Evolutionary conservation across 1,284 basidiomycete species (phyloP).

Genomic region (Sporisorium exsertum): DNA sequence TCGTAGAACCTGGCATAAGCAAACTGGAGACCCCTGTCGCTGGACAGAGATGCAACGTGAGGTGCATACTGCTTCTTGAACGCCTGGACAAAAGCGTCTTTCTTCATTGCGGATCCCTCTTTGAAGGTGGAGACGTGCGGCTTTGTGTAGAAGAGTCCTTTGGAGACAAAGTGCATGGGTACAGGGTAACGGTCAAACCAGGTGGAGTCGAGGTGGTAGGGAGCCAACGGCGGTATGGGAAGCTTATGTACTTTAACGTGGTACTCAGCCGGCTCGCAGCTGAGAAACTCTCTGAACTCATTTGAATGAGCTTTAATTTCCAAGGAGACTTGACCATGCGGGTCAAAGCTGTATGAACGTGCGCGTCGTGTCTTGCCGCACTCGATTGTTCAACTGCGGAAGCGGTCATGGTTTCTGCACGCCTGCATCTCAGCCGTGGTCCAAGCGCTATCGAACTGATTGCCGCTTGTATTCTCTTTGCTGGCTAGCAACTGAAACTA

Average conservation of each 20-base stretch:
- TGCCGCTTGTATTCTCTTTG: too few relatives aligned
- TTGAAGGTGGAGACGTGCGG: not conserved
- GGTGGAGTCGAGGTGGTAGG: not conserved
- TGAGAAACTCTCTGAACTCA: not conserved
- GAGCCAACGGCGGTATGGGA: not conserved
- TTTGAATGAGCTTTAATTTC: constrained; percentile 6
- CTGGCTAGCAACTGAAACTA: too few relatives aligned
- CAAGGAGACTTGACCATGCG: not conserved
- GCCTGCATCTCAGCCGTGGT: too few relatives aligned
- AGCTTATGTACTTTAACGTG: not conserved
- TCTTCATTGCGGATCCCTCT: not conserved
- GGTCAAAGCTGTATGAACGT: not conserved
- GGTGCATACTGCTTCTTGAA: constrained; percentile 5
- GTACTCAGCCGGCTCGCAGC: not conserved
- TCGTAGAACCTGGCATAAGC: constrained; percentile 13
- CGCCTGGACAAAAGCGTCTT: not conserved
- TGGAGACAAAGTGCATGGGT: not conserved
- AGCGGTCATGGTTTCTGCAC: too few relatives aligned
- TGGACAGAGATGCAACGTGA: not conserved
- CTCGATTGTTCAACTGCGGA: too few relatives aligned
- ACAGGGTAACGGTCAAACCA: too few relatives aligned
- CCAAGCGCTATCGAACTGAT: too few relatives aligned
- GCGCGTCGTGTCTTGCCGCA: too few relatives aligned
- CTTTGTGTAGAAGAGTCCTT: constrained; percentile 5
- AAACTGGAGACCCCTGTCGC: not conserved